A percentile compares a stretch with the other conserved stretches of the same genome.
Evolutionary conservation across 345 rosid genomes (phyloP).

Genomic region (Citrus glauca): DNA sequence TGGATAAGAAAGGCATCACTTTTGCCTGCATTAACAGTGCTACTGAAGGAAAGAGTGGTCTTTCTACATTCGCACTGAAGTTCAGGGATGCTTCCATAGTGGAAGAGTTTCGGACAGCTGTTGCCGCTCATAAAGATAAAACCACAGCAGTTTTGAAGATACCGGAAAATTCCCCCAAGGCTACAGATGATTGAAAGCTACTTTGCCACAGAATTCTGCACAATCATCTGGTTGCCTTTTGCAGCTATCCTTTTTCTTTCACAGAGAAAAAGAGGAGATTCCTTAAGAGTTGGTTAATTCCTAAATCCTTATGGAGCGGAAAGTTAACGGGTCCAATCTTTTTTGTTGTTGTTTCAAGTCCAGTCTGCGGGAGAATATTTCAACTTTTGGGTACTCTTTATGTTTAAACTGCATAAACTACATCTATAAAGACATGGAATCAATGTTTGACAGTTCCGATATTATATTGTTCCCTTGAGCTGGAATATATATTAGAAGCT

Average conservation of each 20-base stretch:
- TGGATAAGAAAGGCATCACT: slow-evolving; percentile 95
- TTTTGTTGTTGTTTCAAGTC: slow-evolving; percentile 19
- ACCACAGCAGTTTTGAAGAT: slow-evolving; percentile 47
- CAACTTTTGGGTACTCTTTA: slow-evolving; percentile 12
- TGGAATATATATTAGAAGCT: slow-evolving; percentile 16
- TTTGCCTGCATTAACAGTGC: slow-evolving; percentile 81
- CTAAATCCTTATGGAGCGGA: slow-evolving; percentile 20
- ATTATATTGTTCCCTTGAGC: slow-evolving; percentile 11
- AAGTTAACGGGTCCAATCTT: slow-evolving; percentile 26
- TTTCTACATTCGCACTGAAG: slow-evolving; percentile 80
- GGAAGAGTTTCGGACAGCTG: slow-evolving; percentile 61
- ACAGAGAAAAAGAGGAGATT: slow-evolving; percentile 1
- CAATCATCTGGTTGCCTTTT: neutral
- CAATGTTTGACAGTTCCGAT: slow-evolving; percentile 10
- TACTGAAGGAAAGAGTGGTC: slow-evolving; percentile 56
- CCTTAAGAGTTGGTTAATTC: slow-evolving; percentile 6
- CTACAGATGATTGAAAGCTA: slow-evolving; percentile 35
- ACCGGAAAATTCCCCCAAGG: slow-evolving; percentile 82
- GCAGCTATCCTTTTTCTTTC: neutral
- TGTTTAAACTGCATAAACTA: slow-evolving; percentile 17
- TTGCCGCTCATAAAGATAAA: slow-evolving; percentile 51
- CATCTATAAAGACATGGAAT: slow-evolving; percentile 10
- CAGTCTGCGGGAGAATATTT: slow-evolving; percentile 24
- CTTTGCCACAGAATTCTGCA: neutral
- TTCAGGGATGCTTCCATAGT: slow-evolving; percentile 68